phyloP scores from a whole-genome alignment of 345 rosid species.

The Camelina laxa region DNA sequence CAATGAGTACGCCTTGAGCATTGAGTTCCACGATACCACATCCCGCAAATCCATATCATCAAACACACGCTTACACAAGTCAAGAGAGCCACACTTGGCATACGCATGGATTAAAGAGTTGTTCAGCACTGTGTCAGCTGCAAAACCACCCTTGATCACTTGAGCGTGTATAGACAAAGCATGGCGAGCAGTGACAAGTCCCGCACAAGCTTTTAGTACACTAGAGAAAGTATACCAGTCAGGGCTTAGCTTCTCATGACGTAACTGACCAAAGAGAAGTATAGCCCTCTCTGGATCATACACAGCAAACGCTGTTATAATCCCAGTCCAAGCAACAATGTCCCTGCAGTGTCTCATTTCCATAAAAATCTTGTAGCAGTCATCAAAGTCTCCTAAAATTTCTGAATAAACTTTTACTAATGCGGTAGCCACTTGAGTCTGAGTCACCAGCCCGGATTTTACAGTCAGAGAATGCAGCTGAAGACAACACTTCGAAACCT shows the following conservation, averaged over 20 bases:
- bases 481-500: slow-evolving; percentile 53
- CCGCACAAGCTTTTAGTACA: slow-evolving; percentile 80
- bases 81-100: slow-evolving; percentile 76
- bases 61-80: slow-evolving; percentile 67
- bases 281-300: slow-evolving; percentile 67
- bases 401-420: slow-evolving; percentile 80
- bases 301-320: slow-evolving; percentile 77
- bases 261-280: slow-evolving; percentile 61
- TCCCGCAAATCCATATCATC: slow-evolving; percentile 59
- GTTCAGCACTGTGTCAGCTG: slow-evolving; percentile 60
- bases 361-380: slow-evolving; percentile 65
- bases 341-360: slow-evolving; percentile 55
- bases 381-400: slow-evolving; percentile 55
- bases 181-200: slow-evolving; percentile 67
- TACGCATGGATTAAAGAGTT: slow-evolving; percentile 86
- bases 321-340: slow-evolving; percentile 78
- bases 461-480: slow-evolving; percentile 66
- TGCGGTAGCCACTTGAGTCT: slow-evolving; percentile 72
- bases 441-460: slow-evolving; percentile 59
- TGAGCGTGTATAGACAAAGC: slow-evolving; percentile 65
- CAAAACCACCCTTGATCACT: slow-evolving; percentile 68
- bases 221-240: slow-evolving; percentile 84
- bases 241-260: slow-evolving; percentile 55
- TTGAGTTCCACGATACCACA: slow-evolving; percentile 83
- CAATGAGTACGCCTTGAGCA: slow-evolving; percentile 82